Evolutionary conservation across 2,329 filamentous ascomycete genomes (phyloP).

Genomic region (Penicillium sp.): DNA sequence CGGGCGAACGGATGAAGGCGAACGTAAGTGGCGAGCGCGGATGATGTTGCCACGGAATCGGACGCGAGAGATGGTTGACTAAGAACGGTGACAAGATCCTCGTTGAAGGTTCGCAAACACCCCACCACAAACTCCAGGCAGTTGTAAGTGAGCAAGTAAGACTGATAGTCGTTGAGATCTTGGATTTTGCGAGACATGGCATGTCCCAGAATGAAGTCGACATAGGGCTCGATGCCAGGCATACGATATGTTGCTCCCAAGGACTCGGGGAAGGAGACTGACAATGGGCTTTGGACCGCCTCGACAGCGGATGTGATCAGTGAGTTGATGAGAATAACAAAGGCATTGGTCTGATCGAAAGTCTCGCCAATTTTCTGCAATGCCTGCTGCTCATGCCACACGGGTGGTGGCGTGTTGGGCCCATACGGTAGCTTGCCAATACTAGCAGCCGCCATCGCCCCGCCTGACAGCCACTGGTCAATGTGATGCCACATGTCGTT

Average conservation of each 20-base stretch:
- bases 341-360: conserved; percentile 82
- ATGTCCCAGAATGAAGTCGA: conserved; percentile 83
- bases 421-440: conserved; percentile 48
- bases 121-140: conserved; percentile 80
- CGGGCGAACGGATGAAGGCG: conserved; percentile 87
- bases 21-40: conserved; percentile 75
- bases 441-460: conserved; percentile 36
- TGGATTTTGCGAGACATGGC: conserved; percentile 67
- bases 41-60: conserved; percentile 70
- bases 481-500: conserved; percentile 75
- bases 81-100: conserved; percentile 81
- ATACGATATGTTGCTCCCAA: conserved; percentile 74
- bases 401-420: conserved; percentile 41
- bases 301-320: conserved; percentile 61
- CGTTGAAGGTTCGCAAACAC: conserved; percentile 85
- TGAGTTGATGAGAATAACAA: conserved; percentile 72
- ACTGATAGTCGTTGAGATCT: conserved; percentile 67
- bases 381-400: conserved; percentile 57
- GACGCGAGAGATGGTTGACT: conserved; percentile 74
- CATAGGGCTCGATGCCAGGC: conserved; percentile 85
- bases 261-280: conserved; percentile 80
- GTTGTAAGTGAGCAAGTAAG: conserved; percentile 69
- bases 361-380: conserved; percentile 71
- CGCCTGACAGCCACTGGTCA: conserved; percentile 73
- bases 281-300: conserved; percentile 61